Evolutionary conservation across 2,329 filamentous ascomycete genomes (phyloP), one percentile per base, ranked within the genome.

Genomic region (Penicillium occitanis): DNA sequence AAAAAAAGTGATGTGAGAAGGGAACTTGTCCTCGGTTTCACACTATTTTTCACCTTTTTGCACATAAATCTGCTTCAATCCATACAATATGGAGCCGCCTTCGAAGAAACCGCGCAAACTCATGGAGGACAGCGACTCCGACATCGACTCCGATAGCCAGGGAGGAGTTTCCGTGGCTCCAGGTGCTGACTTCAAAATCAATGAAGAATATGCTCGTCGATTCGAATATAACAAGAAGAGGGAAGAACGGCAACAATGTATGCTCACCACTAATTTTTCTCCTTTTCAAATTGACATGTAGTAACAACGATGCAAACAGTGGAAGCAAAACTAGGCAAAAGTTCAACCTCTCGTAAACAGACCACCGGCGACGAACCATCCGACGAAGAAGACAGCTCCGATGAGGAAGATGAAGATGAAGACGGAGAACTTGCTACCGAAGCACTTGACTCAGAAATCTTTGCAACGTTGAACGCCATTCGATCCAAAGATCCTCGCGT

Each of bases 141-240:
- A 74, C 17, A 79, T 75, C 61, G 77, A 78, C 48, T 76, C 73
- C 46, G 77, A 75, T 30, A 74, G 75, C 63, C 77, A 78, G 61
- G 76, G 76, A 61, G 80, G 79, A 65, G 79, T 79, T 66, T 79
- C 77, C 50, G 70, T 77, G 30, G 68, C 76, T 28, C 58, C 63
- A 57, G 73, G 69, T 66, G 70, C 71, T 44, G 73, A 74, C 33
- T 86, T 98, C 76, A 93, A 91, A 76, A 89, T 99, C 79, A 98
- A 99, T 78, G 84, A 93, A 76, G 92, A 96, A 62, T 99, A 90
- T 77, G 95, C 95, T 51, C 88, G 87, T 71, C 86, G 92, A 48
- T 98, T 97, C 73, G 95, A 99, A 78, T 86, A 98, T 81, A 99
- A 99, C 81, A 97, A 98, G 83, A 97, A 97, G 82, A 87, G 94